Evolutionary conservation across 352 stramenopile species (phyloP), one percentile per base, ranked within the genome.

Genomic region (Globisporangium acanthophoron): DNA sequence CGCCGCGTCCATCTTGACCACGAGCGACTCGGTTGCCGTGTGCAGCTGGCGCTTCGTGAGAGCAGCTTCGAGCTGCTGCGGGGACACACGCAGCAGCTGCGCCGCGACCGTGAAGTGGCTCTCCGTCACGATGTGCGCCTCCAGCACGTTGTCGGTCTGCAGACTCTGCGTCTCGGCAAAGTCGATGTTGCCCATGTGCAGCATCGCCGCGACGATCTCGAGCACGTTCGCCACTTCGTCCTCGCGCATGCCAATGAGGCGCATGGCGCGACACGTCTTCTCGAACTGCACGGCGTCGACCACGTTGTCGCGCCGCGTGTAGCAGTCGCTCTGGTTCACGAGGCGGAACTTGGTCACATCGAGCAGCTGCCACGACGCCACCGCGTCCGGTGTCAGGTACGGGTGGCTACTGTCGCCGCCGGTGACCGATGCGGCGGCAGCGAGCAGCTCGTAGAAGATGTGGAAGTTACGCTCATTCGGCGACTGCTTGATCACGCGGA

Each of bases 361-460:
- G 39, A 56, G 56, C 1, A 90, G 45, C n/a, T 69, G 67, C 67
- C 81, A 76, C 3, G 61, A 63, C 31, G 71, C 59, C 11, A 69
- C 31, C 0, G 41, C 41, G 1, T 56, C 55, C 0, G n/a, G 33
- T 0, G 56, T 37, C 33, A 37, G 33, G 33, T 37, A 37, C 9
- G 33, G 33, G 33, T 37, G 33, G 2, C 33, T 37, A 5, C 33
- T 37, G 33, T 11, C 33, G 6, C 33, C 9, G 5, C 9, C 5
- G 24, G 24, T 27, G 6, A 37, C 33, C 6, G 5, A 37, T 6
- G 33, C 33, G 9, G 33, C 33, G 6, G 33, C 33, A 37, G 33
- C 90, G n/a, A 89, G 74, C 40, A 98, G 85, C 70, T 98, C 88
- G 66, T 98, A 98, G 66, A 98, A 98, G 59, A 98, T 90, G 66